Base-by-base conservation (phyloP, 2,329 filamentous ascomycete genomes). In the Pezicula neosporulosa region DNA sequence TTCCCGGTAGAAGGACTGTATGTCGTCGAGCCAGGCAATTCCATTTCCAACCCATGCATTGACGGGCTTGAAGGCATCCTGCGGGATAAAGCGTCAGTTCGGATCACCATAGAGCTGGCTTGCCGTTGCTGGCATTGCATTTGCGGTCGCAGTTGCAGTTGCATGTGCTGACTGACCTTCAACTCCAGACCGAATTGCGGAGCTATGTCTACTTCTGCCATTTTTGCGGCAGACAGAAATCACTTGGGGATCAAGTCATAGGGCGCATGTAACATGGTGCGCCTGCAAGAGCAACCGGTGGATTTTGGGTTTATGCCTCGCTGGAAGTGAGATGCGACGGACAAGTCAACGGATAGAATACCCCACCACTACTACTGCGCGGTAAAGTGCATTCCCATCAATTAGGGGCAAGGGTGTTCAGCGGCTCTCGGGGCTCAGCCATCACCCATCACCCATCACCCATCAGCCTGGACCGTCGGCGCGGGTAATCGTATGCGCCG, bases 21-120 rank as follows among this genome's bases (percentile, higher is more conserved):
- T 89, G 64, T 99, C 94, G 64, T 97, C 93, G 53, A 99, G 85
- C 93, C 93, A 99, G 59, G 82, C 77, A 68, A 99, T 96, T 58
- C 93, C 91, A 69, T 89, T 86, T 57, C 84, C 79, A 51, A 95
- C 89, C 94, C 94, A 99, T 63, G 81, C 83, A 73, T 92, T 97
- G 68, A 95, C 91, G 16, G 90, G 84, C 72, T 95, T 97, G 80
- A 97, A 99, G 67, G 89, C 90, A 84, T 99, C 94, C 90, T 97
- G 66, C 52, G 51, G 50, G 30, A 45, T 19, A 37, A 37, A 15
- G 18, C 33, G 47, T 44, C 37, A 39, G 37, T 39, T 33, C 30
- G 10, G 30, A 45, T 61, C 38, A 60, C 53, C 48, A 18, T 36
- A 15, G 16, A 10, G 24, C 6, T 12, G 39, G 15, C 39, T 7